Conservation (phyloP, 2,329 filamentous ascomycete genomes). For the Exophiala sp. region DNA sequence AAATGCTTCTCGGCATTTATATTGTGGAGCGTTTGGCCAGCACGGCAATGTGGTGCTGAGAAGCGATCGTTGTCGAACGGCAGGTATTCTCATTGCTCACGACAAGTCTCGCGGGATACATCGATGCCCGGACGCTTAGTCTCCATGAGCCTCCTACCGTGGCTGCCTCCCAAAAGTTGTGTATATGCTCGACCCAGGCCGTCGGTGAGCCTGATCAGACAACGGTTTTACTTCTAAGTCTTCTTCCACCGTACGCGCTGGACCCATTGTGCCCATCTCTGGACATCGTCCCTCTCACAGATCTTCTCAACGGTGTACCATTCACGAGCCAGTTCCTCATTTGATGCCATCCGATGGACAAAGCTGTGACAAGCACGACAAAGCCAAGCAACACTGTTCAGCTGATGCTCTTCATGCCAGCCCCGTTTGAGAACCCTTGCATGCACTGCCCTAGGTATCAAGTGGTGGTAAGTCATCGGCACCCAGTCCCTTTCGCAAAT, state of each 20-base stretch:
- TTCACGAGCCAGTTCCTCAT: constrained; percentile 72
- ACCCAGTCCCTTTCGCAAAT: constrained; percentile 73
- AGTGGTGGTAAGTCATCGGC: constrained; percentile 75
- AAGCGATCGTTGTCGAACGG: neutral
- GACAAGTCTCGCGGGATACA: neutral
- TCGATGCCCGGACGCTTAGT: neutral
- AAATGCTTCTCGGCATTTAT: too few relatives aligned
- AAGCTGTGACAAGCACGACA: constrained; percentile 81
- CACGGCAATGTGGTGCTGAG: neutral
- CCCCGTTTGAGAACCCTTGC: constrained; percentile 71
- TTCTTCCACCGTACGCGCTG: constrained; percentile 71
- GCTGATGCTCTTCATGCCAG: constrained; percentile 71
- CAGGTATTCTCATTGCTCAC: neutral
- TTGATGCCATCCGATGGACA: constrained; percentile 70
- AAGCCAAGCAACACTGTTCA: constrained; percentile 81
- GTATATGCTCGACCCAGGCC: too few relatives aligned
- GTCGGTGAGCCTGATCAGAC: too few relatives aligned
- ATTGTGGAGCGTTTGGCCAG: too few relatives aligned
- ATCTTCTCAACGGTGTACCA: constrained; percentile 72
- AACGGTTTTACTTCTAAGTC: constrained; percentile 33
- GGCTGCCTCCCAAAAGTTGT: neutral
- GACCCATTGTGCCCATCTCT: constrained; percentile 70
- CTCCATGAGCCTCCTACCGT: neutral
- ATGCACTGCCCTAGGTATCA: constrained; percentile 77
- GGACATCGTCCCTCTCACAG: constrained; percentile 66